Evolutionary conservation across 176 grass and related monocot genomes (phyloP).

Genomic region (Olyra latifolia): DNA sequence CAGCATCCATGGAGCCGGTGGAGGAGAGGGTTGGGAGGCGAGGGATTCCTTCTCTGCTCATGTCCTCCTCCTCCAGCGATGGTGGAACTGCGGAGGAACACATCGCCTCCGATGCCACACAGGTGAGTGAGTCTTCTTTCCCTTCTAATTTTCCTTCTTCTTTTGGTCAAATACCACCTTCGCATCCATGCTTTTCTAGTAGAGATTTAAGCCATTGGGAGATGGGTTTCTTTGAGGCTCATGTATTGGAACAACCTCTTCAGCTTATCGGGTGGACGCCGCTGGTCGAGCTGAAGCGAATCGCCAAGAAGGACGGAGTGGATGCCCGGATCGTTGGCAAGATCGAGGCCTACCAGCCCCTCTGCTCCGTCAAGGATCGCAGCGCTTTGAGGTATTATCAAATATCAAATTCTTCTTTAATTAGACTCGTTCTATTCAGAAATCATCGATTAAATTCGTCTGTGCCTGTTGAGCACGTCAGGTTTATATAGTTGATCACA

Average conservation of each 20-base stretch:
- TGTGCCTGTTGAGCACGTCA: not conserved
- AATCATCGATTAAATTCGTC: not conserved
- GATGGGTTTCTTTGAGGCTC: not conserved
- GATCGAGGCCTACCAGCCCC: slow-evolving; percentile 74
- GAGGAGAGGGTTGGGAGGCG: slow-evolving; percentile 42
- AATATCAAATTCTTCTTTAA: not conserved
- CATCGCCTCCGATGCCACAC: slow-evolving; percentile 59
- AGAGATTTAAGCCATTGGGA: not conserved
- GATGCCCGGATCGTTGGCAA: slow-evolving; percentile 64
- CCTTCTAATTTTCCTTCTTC: too few relatives aligned
- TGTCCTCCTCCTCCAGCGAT: slow-evolving; percentile 3
- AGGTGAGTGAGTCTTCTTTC: slow-evolving; percentile 33
- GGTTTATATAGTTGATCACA: not conserved
- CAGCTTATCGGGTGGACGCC: slow-evolving; percentile 87
- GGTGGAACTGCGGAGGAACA: slow-evolving; percentile 34
- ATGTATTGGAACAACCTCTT: slow-evolving; percentile 6
- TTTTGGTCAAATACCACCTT: too few relatives aligned
- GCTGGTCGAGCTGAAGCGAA: slow-evolving; percentile 64
- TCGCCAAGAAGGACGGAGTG: slow-evolving; percentile 54
- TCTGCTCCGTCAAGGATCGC: slow-evolving; percentile 79
- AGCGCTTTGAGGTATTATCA: slow-evolving; percentile 60
- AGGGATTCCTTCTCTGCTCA: slow-evolving; percentile 58
- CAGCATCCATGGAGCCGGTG: not conserved
- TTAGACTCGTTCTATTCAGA: not conserved
- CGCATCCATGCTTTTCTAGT: too few relatives aligned